phyloP scores from a whole-genome alignment of 768 basidiomycete genomes.

The Lentinus brumalis region DNA sequence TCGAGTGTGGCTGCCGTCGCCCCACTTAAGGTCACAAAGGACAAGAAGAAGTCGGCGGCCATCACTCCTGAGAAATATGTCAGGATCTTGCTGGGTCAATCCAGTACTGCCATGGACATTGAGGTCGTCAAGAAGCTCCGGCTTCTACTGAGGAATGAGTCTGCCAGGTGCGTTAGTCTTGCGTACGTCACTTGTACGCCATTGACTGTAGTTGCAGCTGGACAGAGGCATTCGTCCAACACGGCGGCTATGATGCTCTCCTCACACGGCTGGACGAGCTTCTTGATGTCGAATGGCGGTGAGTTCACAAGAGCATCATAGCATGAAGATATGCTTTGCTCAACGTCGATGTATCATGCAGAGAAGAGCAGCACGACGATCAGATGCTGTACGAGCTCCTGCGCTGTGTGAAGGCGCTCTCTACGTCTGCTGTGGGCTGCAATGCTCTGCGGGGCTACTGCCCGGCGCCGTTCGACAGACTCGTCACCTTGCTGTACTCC shows the following conservation, averaged over 20 bases:
- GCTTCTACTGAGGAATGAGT: slow-evolving; percentile 85
- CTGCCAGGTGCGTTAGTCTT: slow-evolving; percentile 61
- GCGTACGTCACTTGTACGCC: background rate
- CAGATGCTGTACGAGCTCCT: slow-evolving; percentile 90
- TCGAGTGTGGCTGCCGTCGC: slow-evolving; percentile 8
- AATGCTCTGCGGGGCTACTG: slow-evolving; percentile 87
- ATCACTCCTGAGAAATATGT: slow-evolving; percentile 67
- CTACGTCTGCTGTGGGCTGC: slow-evolving; percentile 87
- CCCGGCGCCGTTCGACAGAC: slow-evolving; percentile 84
- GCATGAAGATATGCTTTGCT: too few species aligned
- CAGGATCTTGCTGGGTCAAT: slow-evolving; percentile 64
- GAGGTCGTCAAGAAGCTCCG: slow-evolving; percentile 87
- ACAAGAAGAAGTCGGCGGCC: slow-evolving; percentile 41
- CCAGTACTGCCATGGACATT: slow-evolving; percentile 78
- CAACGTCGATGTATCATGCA: slow-evolving; percentile 32
- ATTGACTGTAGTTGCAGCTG: slow-evolving; percentile 54
- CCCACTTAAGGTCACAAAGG: slow-evolving; percentile 44
- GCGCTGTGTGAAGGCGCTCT: slow-evolving; percentile 91
- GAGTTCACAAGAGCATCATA: slow-evolving; percentile 26
- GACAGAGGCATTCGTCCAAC: slow-evolving; percentile 82
- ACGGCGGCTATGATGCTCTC: slow-evolving; percentile 85
- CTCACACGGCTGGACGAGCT: slow-evolving; percentile 87
- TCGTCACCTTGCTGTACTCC: slow-evolving; percentile 85
- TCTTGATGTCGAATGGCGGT: slow-evolving; percentile 97
- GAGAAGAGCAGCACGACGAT: slow-evolving; percentile 98